Base-by-base conservation (phyloP, 2,329 filamentous ascomycete species). In the Arthrobotrys sphaeroides region DNA sequence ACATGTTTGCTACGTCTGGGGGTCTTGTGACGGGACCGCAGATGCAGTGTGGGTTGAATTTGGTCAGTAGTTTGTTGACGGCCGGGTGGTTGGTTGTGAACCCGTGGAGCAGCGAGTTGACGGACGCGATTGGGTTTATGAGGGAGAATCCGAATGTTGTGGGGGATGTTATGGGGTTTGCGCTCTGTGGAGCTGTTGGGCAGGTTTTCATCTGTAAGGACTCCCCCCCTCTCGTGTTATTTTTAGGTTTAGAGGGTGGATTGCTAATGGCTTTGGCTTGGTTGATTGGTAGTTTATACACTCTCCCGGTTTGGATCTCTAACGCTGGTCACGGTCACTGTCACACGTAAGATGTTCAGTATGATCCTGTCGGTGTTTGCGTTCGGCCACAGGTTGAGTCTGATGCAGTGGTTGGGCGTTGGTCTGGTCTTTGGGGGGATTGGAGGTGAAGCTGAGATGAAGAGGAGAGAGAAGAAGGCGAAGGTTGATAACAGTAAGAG, bases 11-110 rank as follows among this genome's bases (percentile, higher is more conserved):
- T 77, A 77, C 77, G 1, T 78, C 79, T 2, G 78, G 77, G 18
- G 78, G 79, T 9, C 18, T 78, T 5, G 79, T 80, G n/a, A 86
- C 88, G 5, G 95, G 95, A 7, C 93, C 94, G 73, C 95, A 99
- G 87, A 99, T 99, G 95, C 99, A 99, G 95, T 96, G 94, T 82
- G 94, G 94, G 40, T 93, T 97, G 83, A 99, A 98, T 82, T 85
- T 97, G 67, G 91, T 98, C 83, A 90, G 88, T 79, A 94, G 93
- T 2, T 81, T 89, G 51, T 85, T 98, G 68, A 98, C 94, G 2
- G 86, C 88, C 18, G 81, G 84, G 0, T 98, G 96, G 80, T 88
- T 99, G 47, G 78, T 94, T 16, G 81, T 93, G 18, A 91, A 90
- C 79, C 95, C 95, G 0, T 92, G 90, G 84, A 89, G 88, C n/a